Conservation (phyloP, 306 rosid species). For the Dryas drummondii region DNA sequence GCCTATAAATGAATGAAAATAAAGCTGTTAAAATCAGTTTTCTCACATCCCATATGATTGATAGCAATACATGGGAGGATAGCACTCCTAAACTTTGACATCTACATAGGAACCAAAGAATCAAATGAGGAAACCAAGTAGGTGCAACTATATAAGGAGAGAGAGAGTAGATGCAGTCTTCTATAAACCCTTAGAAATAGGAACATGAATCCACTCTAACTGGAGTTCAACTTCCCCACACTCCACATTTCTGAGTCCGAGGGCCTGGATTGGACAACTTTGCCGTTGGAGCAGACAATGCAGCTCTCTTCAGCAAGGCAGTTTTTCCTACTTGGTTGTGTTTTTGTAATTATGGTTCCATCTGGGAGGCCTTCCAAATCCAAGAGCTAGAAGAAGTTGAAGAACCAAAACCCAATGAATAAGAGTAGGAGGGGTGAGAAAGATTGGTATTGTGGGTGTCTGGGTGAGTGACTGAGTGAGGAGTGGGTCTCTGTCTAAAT, state of each 20-base stretch:
- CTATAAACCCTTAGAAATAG: constrained; percentile 38
- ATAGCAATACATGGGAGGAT: background rate
- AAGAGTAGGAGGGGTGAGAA: background rate
- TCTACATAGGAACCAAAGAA: background rate
- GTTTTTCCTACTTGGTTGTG: constrained; percentile 49
- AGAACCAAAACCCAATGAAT: background rate
- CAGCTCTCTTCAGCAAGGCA: constrained; percentile 75
- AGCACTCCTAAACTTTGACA: background rate
- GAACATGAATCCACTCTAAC: constrained; percentile 61
- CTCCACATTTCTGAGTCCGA: constrained; percentile 77
- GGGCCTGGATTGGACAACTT: constrained; percentile 56
- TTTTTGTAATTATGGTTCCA: constrained; percentile 48
- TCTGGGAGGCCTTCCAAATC: constrained; percentile 33
- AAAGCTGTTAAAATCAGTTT: background rate
- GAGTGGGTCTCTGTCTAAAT: background rate
- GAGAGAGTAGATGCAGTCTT: background rate
- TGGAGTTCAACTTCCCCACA: constrained; percentile 72
- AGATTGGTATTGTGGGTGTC: too few species aligned
- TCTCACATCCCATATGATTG: constrained; percentile 3
- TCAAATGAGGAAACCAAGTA: background rate
- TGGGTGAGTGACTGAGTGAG: too few species aligned
- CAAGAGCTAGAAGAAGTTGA: background rate
- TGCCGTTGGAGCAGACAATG: constrained; percentile 52
- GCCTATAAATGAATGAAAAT: too few species aligned
- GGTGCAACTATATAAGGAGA: too few species aligned